phyloP scores from a whole-genome alignment of 164 flowering plant species.

The Chimonanthus salicifolius region DNA sequence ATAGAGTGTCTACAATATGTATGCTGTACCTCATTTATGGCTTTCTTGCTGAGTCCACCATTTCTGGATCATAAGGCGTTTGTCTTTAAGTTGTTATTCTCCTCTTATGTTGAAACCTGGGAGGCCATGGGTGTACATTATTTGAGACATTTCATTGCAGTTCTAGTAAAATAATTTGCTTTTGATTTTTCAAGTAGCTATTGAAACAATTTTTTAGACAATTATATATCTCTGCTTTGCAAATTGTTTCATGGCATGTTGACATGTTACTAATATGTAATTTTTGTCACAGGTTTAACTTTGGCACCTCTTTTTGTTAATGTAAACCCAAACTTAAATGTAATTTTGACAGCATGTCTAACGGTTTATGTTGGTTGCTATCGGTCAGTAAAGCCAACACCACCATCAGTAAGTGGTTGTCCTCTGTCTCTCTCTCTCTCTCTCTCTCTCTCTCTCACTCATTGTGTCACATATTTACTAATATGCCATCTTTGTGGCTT shows the following conservation, averaged over 20 bases:
- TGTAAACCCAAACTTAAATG: slow-evolving; percentile 90
- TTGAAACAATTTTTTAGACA: not conserved
- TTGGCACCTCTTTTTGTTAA: slow-evolving; percentile 87
- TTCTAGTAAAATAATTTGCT: not conserved
- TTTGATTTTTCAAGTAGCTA: not conserved
- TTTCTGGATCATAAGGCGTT: not conserved
- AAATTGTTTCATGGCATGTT: not conserved
- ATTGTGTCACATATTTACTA: not conserved
- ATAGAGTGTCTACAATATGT: not conserved
- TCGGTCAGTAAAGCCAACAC: slow-evolving; percentile 94
- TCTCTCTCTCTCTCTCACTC: not conserved
- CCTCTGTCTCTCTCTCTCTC: not conserved
- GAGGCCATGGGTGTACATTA: not conserved
- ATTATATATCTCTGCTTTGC: not conserved
- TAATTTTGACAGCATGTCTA: slow-evolving; percentile 83
- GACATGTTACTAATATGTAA: not conserved
- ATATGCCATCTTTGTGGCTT: not conserved
- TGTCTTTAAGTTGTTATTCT: not conserved
- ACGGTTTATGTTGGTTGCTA: slow-evolving; percentile 89
- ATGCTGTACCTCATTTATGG: not conserved
- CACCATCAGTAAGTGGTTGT: slow-evolving; percentile 69
- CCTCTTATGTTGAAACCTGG: not conserved
- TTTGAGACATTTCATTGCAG: not conserved
- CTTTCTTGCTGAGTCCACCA: not conserved
- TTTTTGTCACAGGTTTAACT: slow-evolving; percentile 55